Conservation (phyloP, 2,329 filamentous ascomycete genomes). For the Beauveria caledonica region DNA sequence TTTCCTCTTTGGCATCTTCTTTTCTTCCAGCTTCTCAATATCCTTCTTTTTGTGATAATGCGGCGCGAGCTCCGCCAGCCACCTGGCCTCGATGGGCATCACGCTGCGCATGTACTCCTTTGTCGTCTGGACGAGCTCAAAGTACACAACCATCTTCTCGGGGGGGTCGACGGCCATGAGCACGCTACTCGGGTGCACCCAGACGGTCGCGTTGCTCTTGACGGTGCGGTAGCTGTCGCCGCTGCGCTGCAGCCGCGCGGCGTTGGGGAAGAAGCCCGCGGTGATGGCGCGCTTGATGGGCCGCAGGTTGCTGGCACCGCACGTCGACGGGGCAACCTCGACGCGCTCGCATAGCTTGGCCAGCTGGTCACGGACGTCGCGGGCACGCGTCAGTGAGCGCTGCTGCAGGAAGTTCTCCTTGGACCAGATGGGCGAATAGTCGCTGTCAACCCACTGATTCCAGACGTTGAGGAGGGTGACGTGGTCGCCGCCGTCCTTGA, state of each 20-base stretch:
- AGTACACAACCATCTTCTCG: conserved; percentile 77
- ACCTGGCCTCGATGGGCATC: conserved; percentile 75
- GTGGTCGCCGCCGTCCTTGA: conserved; percentile 87
- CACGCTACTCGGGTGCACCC: conserved; percentile 82
- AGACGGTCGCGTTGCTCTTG: conserved; percentile 82
- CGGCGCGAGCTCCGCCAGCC: conserved; percentile 83
- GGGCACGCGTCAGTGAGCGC: conserved; percentile 75
- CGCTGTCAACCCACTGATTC: conserved; percentile 90
- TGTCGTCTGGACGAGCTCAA: conserved; percentile 70
- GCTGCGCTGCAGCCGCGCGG: conserved; percentile 70
- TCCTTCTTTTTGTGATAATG: conserved; percentile 94
- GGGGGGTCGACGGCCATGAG: conserved; percentile 70
- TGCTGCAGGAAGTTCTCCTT: conserved; percentile 93
- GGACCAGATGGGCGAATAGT: conserved; percentile 81
- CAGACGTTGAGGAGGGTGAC: conserved; percentile 84
- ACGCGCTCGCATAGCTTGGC: conserved; percentile 88
- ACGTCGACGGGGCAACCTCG: conserved; percentile 63
- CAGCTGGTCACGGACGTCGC: conserved; percentile 88
- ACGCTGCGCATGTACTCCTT: conserved; percentile 92
- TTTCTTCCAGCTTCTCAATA: conserved; percentile 72
- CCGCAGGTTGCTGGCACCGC: conserved; percentile 58
- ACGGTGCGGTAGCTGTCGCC: conserved; percentile 87
- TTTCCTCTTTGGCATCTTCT: conserved; percentile 43
- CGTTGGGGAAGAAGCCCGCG: conserved; percentile 90
- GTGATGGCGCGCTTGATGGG: conserved; percentile 85